phyloP scores from a whole-genome alignment of 2,329 filamentous ascomycete genomes.

The Phyllosticta citriasiana region DNA sequence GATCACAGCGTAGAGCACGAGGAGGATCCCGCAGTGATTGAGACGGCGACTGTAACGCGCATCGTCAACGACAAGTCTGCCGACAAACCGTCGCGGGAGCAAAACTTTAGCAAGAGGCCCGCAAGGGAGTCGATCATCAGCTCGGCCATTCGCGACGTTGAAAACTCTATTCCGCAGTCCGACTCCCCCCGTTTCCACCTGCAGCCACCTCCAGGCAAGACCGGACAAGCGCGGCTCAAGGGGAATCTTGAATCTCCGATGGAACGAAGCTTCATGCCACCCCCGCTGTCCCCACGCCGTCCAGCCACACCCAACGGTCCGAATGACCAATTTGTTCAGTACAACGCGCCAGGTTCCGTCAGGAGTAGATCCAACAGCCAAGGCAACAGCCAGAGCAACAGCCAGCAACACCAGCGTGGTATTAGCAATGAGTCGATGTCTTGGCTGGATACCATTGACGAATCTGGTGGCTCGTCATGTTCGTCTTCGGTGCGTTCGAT shows the following conservation, averaged over 20 bases:
- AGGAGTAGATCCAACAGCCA: constrained; percentile 3
- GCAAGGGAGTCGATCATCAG: constrained; percentile 29
- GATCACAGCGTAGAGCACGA: constrained; percentile 26
- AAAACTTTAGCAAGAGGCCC: background rate
- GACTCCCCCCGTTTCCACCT: background rate
- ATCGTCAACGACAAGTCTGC: constrained; percentile 36
- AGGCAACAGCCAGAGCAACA: background rate
- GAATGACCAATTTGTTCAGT: constrained; percentile 15
- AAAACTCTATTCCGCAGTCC: constrained; percentile 22
- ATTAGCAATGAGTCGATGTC: constrained; percentile 74
- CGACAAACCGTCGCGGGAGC: constrained; percentile 13
- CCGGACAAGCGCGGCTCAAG: background rate
- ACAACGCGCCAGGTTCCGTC: constrained; percentile 14
- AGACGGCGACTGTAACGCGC: constrained; percentile 44
- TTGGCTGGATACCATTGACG: constrained; percentile 90
- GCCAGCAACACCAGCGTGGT: constrained; percentile 32
- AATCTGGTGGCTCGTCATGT: constrained; percentile 67
- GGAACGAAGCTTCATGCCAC: constrained; percentile 55
- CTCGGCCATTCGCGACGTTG: constrained; percentile 32
- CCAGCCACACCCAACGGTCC: constrained; percentile 36
- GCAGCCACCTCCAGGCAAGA: constrained; percentile 13
- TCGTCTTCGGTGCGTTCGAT: constrained; percentile 73
- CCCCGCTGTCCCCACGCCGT: constrained; percentile 58
- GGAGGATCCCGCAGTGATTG: constrained; percentile 34
- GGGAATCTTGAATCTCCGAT: constrained; percentile 36